Evolutionary conservation across 73 alveolate genomes (phyloP), one percentile per base, ranked within the genome.

Genomic region (Paramecium sexaurelia): DNA sequence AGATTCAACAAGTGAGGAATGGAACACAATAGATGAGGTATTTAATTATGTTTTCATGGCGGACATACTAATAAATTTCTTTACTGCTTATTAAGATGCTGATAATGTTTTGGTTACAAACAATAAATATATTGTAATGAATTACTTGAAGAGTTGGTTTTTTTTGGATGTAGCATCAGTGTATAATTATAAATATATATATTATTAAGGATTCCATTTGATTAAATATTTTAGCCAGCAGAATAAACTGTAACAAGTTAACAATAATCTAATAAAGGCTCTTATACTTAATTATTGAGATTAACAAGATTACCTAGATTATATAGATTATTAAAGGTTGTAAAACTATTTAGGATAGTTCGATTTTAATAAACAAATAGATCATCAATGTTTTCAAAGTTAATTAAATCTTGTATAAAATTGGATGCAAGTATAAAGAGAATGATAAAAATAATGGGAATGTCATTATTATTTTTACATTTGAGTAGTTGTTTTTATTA

Each of bases 81-180:
- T 93, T 26, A 87, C 95, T 39, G 96, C 96, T 1, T 92, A 90
- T 41, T 92, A 90, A 19, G 93, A 89, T 75, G 68, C 75, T 19
- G 94, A 92, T 43, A 89, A 69, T 37, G 92, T 87, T 15, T 37
- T 92, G 24, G 96, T 87, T 33, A 75, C 85, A 29, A 90, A 71
- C 36, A 73, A 87, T 22, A 51, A 87, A 69, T 57, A 73, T 45
- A 92, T 92, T 13, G 43, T 89, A 2, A 55, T 56, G 40, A 45
- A 37, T 55, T 92, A 92, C 55, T 26, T 92, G 68, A 91, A 55
- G 55, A 55, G 84, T 1, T 92, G 96, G 96, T 92, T 92, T 41
- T 10, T 92, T 10, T 56, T 92, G 32, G 96, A 92, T 92, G n/a
- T 92, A 5, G 27, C 75, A 7, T 85, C 92, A 27, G 89, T 82